Evolutionary conservation across 2,329 filamentous ascomycete species (phyloP).

Genomic region (Grosmannia huntii): DNA sequence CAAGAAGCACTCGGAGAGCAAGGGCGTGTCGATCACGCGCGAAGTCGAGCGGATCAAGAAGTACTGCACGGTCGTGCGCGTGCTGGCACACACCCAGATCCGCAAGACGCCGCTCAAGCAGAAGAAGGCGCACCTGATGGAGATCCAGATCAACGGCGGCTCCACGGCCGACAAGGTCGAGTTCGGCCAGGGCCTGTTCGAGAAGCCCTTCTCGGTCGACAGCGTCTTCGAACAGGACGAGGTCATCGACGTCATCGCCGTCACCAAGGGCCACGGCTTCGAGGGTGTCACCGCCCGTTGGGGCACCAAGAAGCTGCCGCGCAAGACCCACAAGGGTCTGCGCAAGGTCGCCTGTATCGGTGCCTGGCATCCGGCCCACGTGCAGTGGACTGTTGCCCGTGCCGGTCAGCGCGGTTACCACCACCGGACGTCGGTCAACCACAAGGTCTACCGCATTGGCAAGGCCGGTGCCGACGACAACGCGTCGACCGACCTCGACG

Average conservation of each 20-base stretch:
- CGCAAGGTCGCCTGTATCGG: conserved; percentile 99
- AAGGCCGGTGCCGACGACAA: conserved; percentile 84
- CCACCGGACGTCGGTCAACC: conserved; percentile 99
- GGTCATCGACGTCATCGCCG: conserved; percentile 98
- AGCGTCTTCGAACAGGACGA: conserved; percentile 98
- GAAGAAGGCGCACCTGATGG: conserved; percentile 99
- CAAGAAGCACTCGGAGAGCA: conserved; percentile 98
- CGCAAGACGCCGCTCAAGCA: conserved; percentile 99
- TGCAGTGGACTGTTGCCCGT: conserved; percentile 99
- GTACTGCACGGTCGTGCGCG: conserved; percentile 99
- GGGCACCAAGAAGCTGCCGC: conserved; percentile 99
- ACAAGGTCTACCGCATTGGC: conserved; percentile 99
- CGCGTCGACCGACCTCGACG: conserved; percentile 87
- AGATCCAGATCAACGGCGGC: conserved; percentile 99
- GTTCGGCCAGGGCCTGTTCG: conserved; percentile 90
- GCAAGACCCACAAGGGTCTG: conserved; percentile 99
- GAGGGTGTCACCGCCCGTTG: conserved; percentile 93
- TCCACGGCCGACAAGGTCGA: conserved; percentile 93
- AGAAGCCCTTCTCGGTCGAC: conserved; percentile 94
- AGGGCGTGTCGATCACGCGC: conserved; percentile 79
- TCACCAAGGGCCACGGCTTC: conserved; percentile 99
- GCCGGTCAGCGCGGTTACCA: conserved; percentile 99
- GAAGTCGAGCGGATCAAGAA: conserved; percentile 99
- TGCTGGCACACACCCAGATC: conserved; percentile 99
- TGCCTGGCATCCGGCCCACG: conserved; percentile 99